phyloP scores from a whole-genome alignment of 2,329 filamentous ascomycete genomes.

The Paecilomyces variotii region DNA sequence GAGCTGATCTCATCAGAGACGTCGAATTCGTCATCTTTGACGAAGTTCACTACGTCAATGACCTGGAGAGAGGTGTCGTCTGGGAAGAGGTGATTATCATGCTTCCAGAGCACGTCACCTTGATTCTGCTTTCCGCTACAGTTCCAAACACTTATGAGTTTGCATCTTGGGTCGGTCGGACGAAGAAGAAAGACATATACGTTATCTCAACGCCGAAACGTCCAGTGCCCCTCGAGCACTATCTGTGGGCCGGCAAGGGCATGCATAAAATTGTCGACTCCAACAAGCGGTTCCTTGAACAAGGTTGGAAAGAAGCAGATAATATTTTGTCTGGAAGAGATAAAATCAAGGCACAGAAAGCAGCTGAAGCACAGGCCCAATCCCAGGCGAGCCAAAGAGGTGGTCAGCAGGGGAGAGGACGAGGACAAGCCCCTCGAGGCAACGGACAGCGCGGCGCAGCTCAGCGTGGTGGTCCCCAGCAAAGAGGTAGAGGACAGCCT shows the following conservation, averaged over 20 bases:
- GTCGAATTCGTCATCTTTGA: conserved; percentile 99
- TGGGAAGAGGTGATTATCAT: conserved; percentile 99
- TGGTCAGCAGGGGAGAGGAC: conserved; percentile 46
- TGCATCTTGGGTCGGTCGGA: conserved; percentile 94
- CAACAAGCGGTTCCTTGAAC: conserved; percentile 84
- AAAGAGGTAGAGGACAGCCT: conserved; percentile 50
- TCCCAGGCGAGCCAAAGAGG: conserved; percentile 47
- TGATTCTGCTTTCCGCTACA: conserved; percentile 90
- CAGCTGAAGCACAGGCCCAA: conserved; percentile 43
- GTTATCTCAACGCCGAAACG: conserved; percentile 96
- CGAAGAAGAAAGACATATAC: conserved; percentile 98
- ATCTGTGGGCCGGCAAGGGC: conserved; percentile 86
- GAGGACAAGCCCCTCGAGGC: conserved; percentile 41
- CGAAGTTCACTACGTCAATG: conserved; percentile 98
- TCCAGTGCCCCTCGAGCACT: conserved; percentile 91
- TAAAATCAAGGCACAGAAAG: conserved; percentile 56
- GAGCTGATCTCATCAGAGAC: conserved; percentile 89
- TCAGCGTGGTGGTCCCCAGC: conserved; percentile 41
- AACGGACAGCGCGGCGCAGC: conserved; percentile 38
- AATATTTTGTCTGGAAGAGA: conserved; percentile 72
- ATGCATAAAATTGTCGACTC: conserved; percentile 93
- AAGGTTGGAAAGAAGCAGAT: conserved; percentile 92
- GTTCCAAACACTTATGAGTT: conserved; percentile 98
- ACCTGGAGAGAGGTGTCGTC: conserved; percentile 88
- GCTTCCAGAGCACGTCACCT: conserved; percentile 91